Evolutionary conservation across 768 basidiomycete species (phyloP), one percentile per base, ranked within the genome.

Genomic region (Russula olivacea): DNA sequence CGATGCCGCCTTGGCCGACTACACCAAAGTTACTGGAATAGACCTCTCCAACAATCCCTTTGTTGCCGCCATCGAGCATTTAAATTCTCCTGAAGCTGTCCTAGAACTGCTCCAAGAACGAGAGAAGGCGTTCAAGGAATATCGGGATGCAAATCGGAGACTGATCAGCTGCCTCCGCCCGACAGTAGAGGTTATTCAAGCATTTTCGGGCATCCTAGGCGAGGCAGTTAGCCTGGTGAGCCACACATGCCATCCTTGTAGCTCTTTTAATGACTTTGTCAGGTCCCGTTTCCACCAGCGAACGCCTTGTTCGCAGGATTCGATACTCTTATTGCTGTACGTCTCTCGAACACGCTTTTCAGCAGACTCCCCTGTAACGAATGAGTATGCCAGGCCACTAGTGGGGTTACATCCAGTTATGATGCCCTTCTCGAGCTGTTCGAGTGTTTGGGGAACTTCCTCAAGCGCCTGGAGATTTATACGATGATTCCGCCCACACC

Each of bases 401-500:
- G 6, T 19, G 51, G 17, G 0, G 51, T 60, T 9, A 40, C 25
- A 11, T 55, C 47, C 9, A 54, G 59, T 32, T 60, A 60, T 11
- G 59, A 60, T 11, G 51, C 59, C 0, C 41, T 60, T 2, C 21
- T 60, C 12, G 51, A 60, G 0, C 32, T 60, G 4, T 60, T 60
- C 8, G 51, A 53, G 23, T 47, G 17, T 3, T 10, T 55, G 38
- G 54, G 54, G 1, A 55, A 10, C 17, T 55, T 41, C 17, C 38
- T 55, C 36, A 55, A 55, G 14, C 54, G 54, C 11, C 23, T 55
- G 0, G 54, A 41, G 4, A 11, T 41, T 0, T 55, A 55, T 41
- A 19, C 23, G 9, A 55, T 19, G 1, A 40, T 55, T 0, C 55
- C 55, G 0, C 55, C 55, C 5, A 43, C 19, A 6, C 10, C 55